Evolutionary conservation across 805 yeast genomes (phyloP), one percentile per base, ranked within the genome.

Genomic region (Wickerhamomyces tratensis): DNA sequence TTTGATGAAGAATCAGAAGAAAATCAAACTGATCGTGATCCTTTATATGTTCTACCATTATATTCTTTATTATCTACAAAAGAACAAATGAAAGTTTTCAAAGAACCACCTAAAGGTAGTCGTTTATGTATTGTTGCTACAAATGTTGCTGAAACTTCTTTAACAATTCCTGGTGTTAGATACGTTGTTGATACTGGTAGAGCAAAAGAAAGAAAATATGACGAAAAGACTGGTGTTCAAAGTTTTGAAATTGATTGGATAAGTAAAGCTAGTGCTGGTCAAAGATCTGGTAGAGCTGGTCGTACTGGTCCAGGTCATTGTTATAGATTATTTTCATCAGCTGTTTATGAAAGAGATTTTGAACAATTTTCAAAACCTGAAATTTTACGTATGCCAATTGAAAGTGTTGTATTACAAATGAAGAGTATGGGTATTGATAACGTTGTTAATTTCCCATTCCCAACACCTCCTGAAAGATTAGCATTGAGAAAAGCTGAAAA

Each of bases 301-400:
- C 82, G 98, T 72, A 89, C 96, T 1, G 98, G 98, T 0, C 97
- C 98, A 0, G 99, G 99, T 45, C 98, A 93, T 56, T 86, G 96
- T 59, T 93, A 93, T 59, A 69, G 98, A 46, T 62, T 93, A 12
- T 93, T 72, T 54, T 91, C 98, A 0, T 89, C 98, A 13, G 98
- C 98, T 2, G 84, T 94, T 7, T 93, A 70, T 59, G 97, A 93
- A 57, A 76, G 79, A 47, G 93, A 82, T 49, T 93, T 93, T 58
- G 70, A 70, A 5, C 87, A 82, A 54, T 93, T 93, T 54, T 73
- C 93, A 10, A 71, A 69, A 43, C 98, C 99, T 0, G 99, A 93
- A 59, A 89, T 93, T 38, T 65, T 86, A 44, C 70, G 98, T 49
- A 89, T 87, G 94, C 98, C 98, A 0, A 87, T 88, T 33, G 98